Conservation (phyloP, 306 rosid species). For the Medicago truncatula region DNA sequence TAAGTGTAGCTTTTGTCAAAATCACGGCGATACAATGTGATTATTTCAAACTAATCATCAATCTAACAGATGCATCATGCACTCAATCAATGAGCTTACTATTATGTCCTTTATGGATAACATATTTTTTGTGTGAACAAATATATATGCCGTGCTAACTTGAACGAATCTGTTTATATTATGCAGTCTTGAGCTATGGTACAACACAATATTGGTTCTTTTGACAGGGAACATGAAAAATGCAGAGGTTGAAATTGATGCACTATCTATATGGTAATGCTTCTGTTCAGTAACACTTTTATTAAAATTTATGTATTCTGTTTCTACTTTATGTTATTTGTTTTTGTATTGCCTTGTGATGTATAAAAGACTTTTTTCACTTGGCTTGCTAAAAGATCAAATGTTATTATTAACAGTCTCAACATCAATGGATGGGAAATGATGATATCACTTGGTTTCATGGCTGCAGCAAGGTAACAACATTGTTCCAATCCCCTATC, state of each 20-base stretch:
- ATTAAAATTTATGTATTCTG: not conserved
- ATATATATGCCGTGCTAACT: not conserved
- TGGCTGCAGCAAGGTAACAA: conserved; percentile 54
- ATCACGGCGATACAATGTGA: not conserved
- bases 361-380: not conserved
- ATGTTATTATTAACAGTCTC: conserved; percentile 44
- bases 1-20: not conserved
- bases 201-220: conserved; percentile 57
- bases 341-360: conserved; percentile 8
- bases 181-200: conserved; percentile 64
- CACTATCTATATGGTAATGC: conserved; percentile 63
- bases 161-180: not conserved
- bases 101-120: not conserved
- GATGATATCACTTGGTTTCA: conserved; percentile 59
- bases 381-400: conserved; percentile 23
- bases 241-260: conserved; percentile 61
- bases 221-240: conserved; percentile 55
- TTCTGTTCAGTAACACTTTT: not conserved
- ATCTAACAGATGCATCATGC: too few relatives aligned
- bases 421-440: conserved; percentile 63
- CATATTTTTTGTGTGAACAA: not conserved
- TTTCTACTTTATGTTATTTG: conserved; percentile 8
- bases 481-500: conserved; percentile 6
- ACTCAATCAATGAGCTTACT: not conserved
- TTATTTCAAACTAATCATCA: not conserved